Conservation (phyloP, 73 alveolate species). For the Paramecium sonneborni region DNA sequence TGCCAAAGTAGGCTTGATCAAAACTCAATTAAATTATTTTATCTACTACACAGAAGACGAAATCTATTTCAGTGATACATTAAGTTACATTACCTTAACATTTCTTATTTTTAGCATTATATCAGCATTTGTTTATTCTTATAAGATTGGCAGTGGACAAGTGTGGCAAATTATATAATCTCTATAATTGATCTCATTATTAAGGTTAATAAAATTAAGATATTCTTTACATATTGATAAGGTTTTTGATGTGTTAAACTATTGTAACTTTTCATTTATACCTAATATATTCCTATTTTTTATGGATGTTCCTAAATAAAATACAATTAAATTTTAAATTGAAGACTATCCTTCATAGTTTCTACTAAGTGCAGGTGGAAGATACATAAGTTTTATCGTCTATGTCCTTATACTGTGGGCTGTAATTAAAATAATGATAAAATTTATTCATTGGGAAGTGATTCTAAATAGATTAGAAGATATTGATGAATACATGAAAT, state of each 20-base stretch:
- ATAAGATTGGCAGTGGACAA: constrained; percentile 9
- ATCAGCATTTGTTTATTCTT: background rate
- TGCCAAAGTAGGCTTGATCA: background rate
- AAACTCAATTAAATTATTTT: background rate
- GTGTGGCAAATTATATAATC: constrained; percentile 17
- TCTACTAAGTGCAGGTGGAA: constrained; percentile 42
- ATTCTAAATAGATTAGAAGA: constrained; percentile 17
- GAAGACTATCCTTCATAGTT: constrained; percentile 38
- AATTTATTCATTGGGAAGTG: background rate
- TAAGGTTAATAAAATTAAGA: constrained; percentile 4
- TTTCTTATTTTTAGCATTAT: background rate
- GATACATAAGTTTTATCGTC: background rate
- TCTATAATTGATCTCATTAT: background rate
- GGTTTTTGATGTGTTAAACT: background rate
- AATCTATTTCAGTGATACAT: background rate
- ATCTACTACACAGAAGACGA: background rate
- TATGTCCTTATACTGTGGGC: background rate
- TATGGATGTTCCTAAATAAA: background rate
- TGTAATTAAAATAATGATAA: background rate
- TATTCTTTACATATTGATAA: constrained; percentile 35
- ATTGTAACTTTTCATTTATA: background rate
- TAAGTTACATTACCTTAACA: background rate
- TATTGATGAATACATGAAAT: constrained; percentile 35
- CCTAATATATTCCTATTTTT: background rate
- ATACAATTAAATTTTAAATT: background rate